phyloP scores from a whole-genome alignment of 345 rosid species.

The Ceriops tagal region DNA sequence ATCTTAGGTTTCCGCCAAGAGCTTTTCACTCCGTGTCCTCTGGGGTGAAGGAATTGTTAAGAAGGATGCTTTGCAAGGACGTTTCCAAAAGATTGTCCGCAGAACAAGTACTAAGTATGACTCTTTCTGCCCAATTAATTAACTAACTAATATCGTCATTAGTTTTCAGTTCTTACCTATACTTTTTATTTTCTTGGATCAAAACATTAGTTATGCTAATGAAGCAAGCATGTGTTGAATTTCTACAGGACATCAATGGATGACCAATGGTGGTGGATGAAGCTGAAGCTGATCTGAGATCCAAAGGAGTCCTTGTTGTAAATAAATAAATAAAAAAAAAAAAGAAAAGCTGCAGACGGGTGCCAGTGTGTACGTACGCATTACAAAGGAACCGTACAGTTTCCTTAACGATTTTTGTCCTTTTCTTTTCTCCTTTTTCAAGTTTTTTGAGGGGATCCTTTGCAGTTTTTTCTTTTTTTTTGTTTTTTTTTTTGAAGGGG shows the following conservation, averaged over 20 bases:
- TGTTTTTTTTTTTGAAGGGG: too few relatives aligned
- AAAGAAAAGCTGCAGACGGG: too few relatives aligned
- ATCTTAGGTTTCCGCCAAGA: slow-evolving; percentile 60
- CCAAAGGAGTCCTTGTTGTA: too few relatives aligned
- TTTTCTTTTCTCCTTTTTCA: too few relatives aligned
- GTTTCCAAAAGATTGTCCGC: slow-evolving; percentile 68
- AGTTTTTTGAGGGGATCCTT: too few relatives aligned
- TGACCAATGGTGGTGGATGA: slow-evolving; percentile 5
- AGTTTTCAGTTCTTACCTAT: too few relatives aligned
- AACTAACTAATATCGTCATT: not conserved
- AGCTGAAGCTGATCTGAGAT: not conserved
- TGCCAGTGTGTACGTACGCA: too few relatives aligned
- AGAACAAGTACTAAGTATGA: slow-evolving; percentile 72
- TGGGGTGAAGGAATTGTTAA: slow-evolving; percentile 59
- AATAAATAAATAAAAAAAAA: too few relatives aligned
- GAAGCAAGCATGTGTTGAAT: not conserved
- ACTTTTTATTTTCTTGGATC: not conserved
- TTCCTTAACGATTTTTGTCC: too few relatives aligned
- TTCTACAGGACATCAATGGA: slow-evolving; percentile 30
- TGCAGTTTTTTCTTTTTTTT: too few relatives aligned
- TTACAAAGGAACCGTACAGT: too few relatives aligned
- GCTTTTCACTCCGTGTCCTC: slow-evolving; percentile 44
- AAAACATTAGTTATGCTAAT: not conserved
- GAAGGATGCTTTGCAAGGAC: slow-evolving; percentile 79
- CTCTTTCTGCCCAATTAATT: not conserved